Evolutionary conservation across 768 basidiomycete genomes (phyloP).

Genomic region (Kwoniella pini): DNA sequence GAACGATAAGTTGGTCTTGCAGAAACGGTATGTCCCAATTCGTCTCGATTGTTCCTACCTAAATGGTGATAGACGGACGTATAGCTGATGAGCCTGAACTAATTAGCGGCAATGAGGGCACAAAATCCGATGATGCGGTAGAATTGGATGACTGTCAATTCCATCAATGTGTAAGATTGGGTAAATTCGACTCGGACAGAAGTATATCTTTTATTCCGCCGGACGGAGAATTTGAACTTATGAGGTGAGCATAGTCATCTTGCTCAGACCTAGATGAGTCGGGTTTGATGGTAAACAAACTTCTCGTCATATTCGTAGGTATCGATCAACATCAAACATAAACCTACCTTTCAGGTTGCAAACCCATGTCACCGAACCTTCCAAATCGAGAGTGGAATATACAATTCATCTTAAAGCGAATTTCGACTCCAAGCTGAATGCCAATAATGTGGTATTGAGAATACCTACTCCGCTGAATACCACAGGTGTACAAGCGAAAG

Average conservation of each 20-base stretch:
- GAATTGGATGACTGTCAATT: constrained; percentile 98
- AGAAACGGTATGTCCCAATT: constrained; percentile 67
- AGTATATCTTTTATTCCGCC: constrained; percentile 98
- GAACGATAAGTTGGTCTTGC: constrained; percentile 96
- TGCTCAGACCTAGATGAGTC: too few species aligned
- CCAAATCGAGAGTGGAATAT: constrained; percentile 88
- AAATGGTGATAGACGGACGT: neutral
- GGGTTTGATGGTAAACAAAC: too few species aligned
- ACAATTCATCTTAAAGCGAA: constrained; percentile 81
- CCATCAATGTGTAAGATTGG: constrained; percentile 94
- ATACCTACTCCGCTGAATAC: constrained; percentile 98
- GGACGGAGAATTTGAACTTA: constrained; percentile 97
- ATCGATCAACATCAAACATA: constrained; percentile 92
- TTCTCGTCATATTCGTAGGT: constrained; percentile 63
- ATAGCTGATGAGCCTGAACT: neutral
- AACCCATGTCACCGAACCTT: constrained; percentile 88
- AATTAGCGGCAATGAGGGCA: constrained; percentile 30
- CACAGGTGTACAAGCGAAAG: constrained; percentile 87
- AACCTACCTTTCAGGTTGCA: constrained; percentile 89
- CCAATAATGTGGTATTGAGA: constrained; percentile 84
- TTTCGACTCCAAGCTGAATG: constrained; percentile 88
- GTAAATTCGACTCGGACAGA: constrained; percentile 89
- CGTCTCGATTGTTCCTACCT: too few species aligned
- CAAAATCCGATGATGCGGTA: constrained; percentile 64
- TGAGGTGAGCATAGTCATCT: too few species aligned